Percentiles rank a stretch among this genome's conserved stretches.
Evolutionary conservation across 148 eudicot species (phyloP).

Genomic region (Vaccinium vitisidaea): DNA sequence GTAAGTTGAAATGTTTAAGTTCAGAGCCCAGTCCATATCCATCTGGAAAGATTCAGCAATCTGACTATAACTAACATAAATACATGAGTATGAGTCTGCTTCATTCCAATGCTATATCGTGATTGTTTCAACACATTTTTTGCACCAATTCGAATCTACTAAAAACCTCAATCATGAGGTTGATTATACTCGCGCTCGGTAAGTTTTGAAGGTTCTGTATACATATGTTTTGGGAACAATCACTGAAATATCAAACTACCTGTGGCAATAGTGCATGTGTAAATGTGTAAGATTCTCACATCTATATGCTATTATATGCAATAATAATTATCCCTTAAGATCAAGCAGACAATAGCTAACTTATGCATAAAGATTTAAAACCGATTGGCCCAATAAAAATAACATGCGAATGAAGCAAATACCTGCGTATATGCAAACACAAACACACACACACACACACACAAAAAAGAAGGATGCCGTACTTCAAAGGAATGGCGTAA

Average conservation of each 20-base stretch:
- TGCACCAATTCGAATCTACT: not conserved
- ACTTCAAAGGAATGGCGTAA: slow-evolving; percentile 91
- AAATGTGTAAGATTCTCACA: not conserved
- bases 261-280: not conserved
- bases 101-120: not conserved
- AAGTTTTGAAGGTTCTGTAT: not conserved
- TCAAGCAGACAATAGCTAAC: not conserved
- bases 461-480: slow-evolving; percentile 16
- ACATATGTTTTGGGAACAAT: not conserved
- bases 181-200: not conserved
- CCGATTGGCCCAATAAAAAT: not conserved
- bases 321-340: not conserved
- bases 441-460: not conserved
- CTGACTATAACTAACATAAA: slow-evolving; percentile 2
- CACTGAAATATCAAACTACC: not conserved
- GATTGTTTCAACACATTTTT: not conserved
- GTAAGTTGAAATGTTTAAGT: slow-evolving; percentile 3
- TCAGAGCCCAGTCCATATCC: not conserved
- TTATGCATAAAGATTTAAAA: not conserved
- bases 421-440: not conserved
- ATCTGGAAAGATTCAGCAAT: not conserved
- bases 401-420: not conserved
- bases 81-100: not conserved
- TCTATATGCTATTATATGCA: not conserved
- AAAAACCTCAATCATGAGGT: not conserved